Evolutionary conservation across 441 rosid species (phyloP).

Genomic region (Eutrema salsugineum): DNA sequence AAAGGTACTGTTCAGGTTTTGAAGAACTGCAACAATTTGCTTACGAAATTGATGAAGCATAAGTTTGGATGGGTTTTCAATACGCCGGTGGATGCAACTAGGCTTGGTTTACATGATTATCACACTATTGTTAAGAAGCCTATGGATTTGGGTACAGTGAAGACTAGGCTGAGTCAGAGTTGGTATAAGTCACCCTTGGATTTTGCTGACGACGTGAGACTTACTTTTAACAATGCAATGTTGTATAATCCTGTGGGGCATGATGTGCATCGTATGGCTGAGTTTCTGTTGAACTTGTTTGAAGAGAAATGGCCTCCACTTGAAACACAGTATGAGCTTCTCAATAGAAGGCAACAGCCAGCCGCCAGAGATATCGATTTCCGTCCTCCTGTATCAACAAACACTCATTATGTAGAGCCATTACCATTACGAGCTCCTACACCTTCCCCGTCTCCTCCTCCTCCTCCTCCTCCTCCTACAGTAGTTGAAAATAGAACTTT

Average conservation of each 20-base stretch:
- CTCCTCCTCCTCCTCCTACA: slow-evolving; percentile 26
- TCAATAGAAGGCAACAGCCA: slow-evolving; percentile 28
- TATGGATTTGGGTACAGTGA: slow-evolving; percentile 95
- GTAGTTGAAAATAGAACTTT: slow-evolving; percentile 41
- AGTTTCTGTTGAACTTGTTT: slow-evolving; percentile 48
- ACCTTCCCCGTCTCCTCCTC: slow-evolving; percentile 17
- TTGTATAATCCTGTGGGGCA: slow-evolving; percentile 81
- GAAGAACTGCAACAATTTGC: slow-evolving; percentile 59
- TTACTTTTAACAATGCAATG: slow-evolving; percentile 86
- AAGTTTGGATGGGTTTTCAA: slow-evolving; percentile 87
- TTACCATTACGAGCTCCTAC: slow-evolving; percentile 24
- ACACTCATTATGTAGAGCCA: slow-evolving; percentile 26
- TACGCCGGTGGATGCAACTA: slow-evolving; percentile 72
- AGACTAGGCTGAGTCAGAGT: slow-evolving; percentile 53
- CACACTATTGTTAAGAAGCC: slow-evolving; percentile 71
- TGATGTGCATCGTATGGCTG: slow-evolving; percentile 83
- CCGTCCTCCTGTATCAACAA: slow-evolving; percentile 42
- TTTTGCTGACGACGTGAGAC: slow-evolving; percentile 87
- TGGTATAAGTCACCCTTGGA: slow-evolving; percentile 65
- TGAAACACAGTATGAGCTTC: slow-evolving; percentile 40
- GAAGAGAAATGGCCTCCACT: slow-evolving; percentile 67
- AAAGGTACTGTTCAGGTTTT: slow-evolving; percentile 38
- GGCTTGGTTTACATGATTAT: slow-evolving; percentile 74
- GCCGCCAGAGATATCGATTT: slow-evolving; percentile 26
- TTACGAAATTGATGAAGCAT: slow-evolving; percentile 77